Evolutionary conservation across 2,329 filamentous ascomycete genomes (phyloP), one percentile per base, ranked within the genome.

Genomic region (Colletotrichum eremochloae): DNA sequence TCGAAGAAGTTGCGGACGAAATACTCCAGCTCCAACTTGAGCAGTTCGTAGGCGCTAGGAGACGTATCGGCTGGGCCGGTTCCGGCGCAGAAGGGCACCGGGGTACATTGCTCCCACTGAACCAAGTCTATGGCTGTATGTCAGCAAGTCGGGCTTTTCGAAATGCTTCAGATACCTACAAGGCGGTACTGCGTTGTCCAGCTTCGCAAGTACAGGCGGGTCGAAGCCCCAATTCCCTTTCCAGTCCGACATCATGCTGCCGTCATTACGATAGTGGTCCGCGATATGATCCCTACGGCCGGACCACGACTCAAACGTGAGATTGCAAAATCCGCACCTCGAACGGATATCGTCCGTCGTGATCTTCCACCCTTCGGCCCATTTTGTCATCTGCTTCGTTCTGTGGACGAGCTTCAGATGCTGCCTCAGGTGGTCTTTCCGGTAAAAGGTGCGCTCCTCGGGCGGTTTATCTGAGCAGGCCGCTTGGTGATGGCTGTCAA

Each of bases 391-490:
- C 67, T 68, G 83, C 76, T 86, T 86, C 1, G 74, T 75, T 44
- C 80, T 77, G 46, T 85, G 84, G 0, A 85, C 81, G 1, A 84
- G 76, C 20, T 82, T 82, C 15, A 86, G 71, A 46, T 86, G 84
- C 53, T 86, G 84, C 1, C 81, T 77, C 1, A 86, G 74, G 67
- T 86, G 84, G 38, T 86, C 84, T 64, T 85, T 86, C 6, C 84
- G 76, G 40, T 82, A 83, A 61, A 85, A 86, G 0, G 80, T 81
- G 2, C 84, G 82, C 31, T 89, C 86, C 53, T 79, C 78, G 0
- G 81, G 63, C 0, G 79, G 77, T 11, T 88, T 86, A 31, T 89
- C 85, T n/a, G 85, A 83, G 75, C 89, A 91, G 7, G 84, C 74
- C 3, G 77, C 76, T 62, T 82, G 80, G n/a, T 83, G 81, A 60